Evolutionary conservation across 2,329 filamentous ascomycete genomes (phyloP).

Genomic region (Hymenoscyphus linearis): DNA sequence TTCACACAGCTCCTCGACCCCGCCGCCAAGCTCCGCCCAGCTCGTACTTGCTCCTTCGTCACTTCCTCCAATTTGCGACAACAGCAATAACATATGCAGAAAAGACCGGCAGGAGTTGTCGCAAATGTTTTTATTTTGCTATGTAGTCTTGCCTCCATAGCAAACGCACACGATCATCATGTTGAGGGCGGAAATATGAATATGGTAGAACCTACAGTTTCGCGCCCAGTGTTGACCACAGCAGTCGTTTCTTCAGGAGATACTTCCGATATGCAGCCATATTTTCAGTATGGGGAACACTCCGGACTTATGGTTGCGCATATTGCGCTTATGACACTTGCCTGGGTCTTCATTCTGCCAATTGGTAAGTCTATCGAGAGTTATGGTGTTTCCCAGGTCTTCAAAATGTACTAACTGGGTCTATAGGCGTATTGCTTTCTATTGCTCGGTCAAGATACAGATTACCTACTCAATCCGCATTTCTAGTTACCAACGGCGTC

Average conservation of each 20-base stretch:
- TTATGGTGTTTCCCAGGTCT: neutral
- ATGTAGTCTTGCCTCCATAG: slow-evolving; percentile 17
- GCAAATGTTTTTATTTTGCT: slow-evolving; percentile 13
- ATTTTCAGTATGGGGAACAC: slow-evolving; percentile 38
- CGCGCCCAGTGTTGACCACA: slow-evolving; percentile 8
- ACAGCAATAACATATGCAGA: slow-evolving; percentile 15
- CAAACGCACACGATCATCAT: slow-evolving; percentile 21
- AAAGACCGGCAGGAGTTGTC: slow-evolving; percentile 1
- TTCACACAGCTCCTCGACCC: neutral
- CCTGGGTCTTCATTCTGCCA: slow-evolving; percentile 66
- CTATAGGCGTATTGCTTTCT: slow-evolving; percentile 67
- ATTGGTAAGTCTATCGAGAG: slow-evolving; percentile 46
- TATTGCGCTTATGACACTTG: slow-evolving; percentile 61
- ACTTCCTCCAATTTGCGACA: neutral
- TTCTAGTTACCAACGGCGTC: slow-evolving; percentile 57
- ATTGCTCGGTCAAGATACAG: slow-evolving; percentile 72
- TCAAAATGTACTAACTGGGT: slow-evolving; percentile 2
- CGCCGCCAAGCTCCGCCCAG: neutral
- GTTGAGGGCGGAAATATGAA: slow-evolving; percentile 33
- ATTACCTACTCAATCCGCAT: slow-evolving; percentile 62
- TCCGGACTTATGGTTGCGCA: slow-evolving; percentile 46
- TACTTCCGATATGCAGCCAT: slow-evolving; percentile 32
- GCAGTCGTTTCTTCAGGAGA: slow-evolving; percentile 16
- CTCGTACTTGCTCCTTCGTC: neutral
- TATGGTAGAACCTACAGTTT: slow-evolving; percentile 8